These are phyloP conservation scores for Sistotremastrum niveocremeum DNA, from an alignment of 768 basidiomycete species.

Conservation along the genomic window DNA sequence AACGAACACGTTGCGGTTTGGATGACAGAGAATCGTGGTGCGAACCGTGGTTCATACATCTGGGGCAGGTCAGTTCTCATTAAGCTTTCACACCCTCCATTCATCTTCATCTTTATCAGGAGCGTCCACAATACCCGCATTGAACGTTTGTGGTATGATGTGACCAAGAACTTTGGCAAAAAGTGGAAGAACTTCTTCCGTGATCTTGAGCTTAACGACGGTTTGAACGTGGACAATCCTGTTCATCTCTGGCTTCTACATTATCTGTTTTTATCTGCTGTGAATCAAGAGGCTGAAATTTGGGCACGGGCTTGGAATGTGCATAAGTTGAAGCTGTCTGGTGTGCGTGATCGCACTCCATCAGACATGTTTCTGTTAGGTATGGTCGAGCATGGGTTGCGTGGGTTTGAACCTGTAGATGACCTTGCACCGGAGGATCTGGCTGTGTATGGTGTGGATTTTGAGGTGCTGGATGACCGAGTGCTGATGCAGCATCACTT, in stretches of 20 bases:
- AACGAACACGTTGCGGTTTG: conserved; percentile 13
- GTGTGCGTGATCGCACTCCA: conserved; percentile 2
- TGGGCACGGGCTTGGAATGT: conserved; percentile 5
- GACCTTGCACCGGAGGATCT: conserved; percentile 5
- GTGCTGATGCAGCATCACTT: not conserved
- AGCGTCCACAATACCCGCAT: conserved; percentile 7
- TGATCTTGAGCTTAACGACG: conserved; percentile 1
- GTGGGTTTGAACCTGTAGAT: conserved; percentile 5
- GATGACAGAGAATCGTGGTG: conserved; percentile 13
- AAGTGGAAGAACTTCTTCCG: conserved; percentile 6
- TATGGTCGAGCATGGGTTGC: conserved; percentile 8
- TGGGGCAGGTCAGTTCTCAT: conserved; percentile 13
- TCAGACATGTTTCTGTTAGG: conserved; percentile 12
- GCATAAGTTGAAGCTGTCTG: conserved; percentile 1
- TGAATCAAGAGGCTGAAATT: conserved; percentile 4
- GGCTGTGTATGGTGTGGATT: conserved; percentile 16
- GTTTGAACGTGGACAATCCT: not conserved
- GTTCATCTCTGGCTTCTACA: conserved; percentile 6
- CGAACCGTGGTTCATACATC: conserved; percentile 14
- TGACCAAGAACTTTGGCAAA: not conserved
- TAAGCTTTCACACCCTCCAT: not conserved
- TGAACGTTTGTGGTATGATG: conserved; percentile 6
- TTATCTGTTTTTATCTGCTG: conserved; percentile 3
- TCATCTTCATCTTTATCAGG: not conserved
- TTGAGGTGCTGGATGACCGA: conserved; percentile 10